Conservation (phyloP, 2,329 filamentous ascomycete species). For the Cytospora piceae region DNA sequence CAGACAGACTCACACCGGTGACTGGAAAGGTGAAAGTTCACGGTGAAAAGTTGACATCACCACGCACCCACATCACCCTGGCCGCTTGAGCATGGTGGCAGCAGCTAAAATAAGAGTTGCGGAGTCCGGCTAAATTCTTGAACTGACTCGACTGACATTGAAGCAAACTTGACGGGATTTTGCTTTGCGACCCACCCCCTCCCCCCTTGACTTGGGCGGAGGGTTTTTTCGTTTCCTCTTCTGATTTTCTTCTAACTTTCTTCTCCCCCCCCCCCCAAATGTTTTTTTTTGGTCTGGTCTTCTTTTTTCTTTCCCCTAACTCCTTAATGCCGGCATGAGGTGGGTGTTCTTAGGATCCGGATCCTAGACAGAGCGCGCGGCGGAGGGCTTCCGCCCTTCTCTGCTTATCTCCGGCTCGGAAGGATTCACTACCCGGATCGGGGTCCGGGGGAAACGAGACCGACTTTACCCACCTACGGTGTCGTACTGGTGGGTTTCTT, state of each 20-base stretch:
- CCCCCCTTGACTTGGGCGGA: no score
- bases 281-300: not conserved
- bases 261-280: not conserved
- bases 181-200: not conserved
- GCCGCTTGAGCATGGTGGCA: no score
- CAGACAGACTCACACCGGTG: not conserved
- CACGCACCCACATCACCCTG: not conserved
- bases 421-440: slow-evolving; percentile 2
- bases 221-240: not conserved
- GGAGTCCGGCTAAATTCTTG: not conserved
- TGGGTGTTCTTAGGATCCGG: not conserved
- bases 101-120: not conserved
- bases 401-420: not conserved
- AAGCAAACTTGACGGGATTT: not conserved
- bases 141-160: not conserved
- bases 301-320: not conserved
- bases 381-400: not conserved
- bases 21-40: not conserved
- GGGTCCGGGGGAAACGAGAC: not conserved
- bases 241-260: not conserved
- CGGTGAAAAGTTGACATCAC: not conserved
- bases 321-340: not conserved
- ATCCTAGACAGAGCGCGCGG: not conserved
- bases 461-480: not conserved
- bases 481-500: not conserved